Base-by-base conservation (phyloP, 257 asterid species). In the Marsdenia floribunda region DNA sequence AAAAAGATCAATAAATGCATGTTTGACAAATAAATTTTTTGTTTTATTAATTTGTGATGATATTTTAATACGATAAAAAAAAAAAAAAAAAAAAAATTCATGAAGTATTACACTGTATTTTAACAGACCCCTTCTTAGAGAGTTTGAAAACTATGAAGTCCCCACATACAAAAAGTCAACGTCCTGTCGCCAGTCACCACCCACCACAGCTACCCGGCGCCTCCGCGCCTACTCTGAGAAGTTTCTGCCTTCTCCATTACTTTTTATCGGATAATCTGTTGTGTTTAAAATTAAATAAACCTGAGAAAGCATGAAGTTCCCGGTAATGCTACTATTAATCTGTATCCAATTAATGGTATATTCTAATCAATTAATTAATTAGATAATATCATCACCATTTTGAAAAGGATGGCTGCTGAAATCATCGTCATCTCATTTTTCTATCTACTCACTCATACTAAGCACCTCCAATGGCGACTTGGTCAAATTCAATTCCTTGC, bases 381-480 rank as follows among this genome's bases (percentile, higher is more conserved):
- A 22, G 16, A 6, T 35, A 71, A 54, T 35, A 9, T 3, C 26
- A 58, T 58, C 68, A 40, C 57, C 49, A 49, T 14, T 50, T 61
- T 70, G 80, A 81, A 80, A 79, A 78, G 61, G 82, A 85, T 81
- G 87, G 87, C 83, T 71, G 89, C 83, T 78, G 81, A 83, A 73
- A 70, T 79, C 85, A 60, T 76, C 85, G 47, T 65, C 82, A 68
- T 77, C 86, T 42, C 78, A 68, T 74, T 75, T 76, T 68, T 72
- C 74, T 75, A 71, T 33, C 72, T 70, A 53, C 77, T 75, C 75
- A 21, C 80, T 75, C 71, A 12, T 71, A 15, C 70, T 52, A 63
- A 42, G 9, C 37, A 59, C 74, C 65, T 72, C 73, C 80, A 58
- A 77, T 77, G 88, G 85, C 73, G 88, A 85, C 84, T 66, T 46